Percentiles rank a stretch among this genome's conserved stretches.
These are phyloP conservation scores for Penicillium brevicompactum DNA, from an alignment of 2,329 filamentous ascomycete genomes.

Conservation along the genomic window DNA sequence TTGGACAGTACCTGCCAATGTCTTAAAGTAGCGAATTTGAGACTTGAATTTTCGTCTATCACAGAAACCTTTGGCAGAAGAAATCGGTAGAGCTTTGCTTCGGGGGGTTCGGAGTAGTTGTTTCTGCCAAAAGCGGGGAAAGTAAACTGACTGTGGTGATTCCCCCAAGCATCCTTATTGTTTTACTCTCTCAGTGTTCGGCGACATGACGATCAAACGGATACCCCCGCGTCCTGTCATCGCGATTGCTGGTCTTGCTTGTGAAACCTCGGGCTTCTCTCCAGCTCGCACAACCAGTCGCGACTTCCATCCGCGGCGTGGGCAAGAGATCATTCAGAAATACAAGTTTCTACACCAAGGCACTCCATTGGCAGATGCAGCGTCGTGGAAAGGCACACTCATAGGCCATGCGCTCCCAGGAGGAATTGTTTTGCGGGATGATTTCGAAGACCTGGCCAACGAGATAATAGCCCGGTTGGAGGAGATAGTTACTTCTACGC, in stretches of 20 bases:
- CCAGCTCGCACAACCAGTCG: slow-evolving; percentile 52
- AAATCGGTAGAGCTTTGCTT: no score
- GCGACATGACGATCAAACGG: background rate
- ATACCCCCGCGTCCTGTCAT: slow-evolving; percentile 50
- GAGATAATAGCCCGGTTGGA: slow-evolving; percentile 47
- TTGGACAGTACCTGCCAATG: no score
- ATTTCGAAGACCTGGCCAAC: slow-evolving; percentile 49
- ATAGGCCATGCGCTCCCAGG: slow-evolving; percentile 57
- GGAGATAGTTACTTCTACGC: slow-evolving; percentile 34
- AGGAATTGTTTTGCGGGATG: slow-evolving; percentile 49
- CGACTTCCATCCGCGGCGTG: slow-evolving; percentile 54
- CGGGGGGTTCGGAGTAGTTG: background rate
- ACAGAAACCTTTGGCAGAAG: no score
- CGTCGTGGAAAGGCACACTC: slow-evolving; percentile 54
- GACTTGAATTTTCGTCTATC: no score
- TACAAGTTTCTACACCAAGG: slow-evolving; percentile 51
- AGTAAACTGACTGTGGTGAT: no score
- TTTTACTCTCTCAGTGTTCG: background rate
- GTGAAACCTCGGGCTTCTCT: slow-evolving; percentile 58
- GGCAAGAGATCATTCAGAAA: slow-evolving; percentile 45
- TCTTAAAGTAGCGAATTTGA: no score
- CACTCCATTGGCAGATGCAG: slow-evolving; percentile 45
- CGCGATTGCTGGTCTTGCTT: slow-evolving; percentile 56
- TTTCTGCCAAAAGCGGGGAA: background rate
- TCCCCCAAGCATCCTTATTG: no score